phyloP scores from a whole-genome alignment of 129 eudicot genomes.

The Tanacetum coccineum region DNA sequence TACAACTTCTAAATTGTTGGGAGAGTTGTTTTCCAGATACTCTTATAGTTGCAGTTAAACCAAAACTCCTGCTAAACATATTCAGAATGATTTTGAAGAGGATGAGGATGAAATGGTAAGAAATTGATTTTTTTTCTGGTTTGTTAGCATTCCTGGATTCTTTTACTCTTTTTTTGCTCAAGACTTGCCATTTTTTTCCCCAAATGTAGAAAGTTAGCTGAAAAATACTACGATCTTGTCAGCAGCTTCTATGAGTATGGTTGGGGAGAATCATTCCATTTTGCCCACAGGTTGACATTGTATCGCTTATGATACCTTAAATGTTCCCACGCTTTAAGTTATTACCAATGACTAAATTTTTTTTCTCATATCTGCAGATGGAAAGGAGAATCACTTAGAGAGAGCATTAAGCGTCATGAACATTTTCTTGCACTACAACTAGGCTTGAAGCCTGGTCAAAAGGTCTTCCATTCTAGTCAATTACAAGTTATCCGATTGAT shows the following conservation, averaged over 20 bases:
- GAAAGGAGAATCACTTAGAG: slow-evolving; percentile 88
- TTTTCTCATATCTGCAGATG: slow-evolving; percentile 43
- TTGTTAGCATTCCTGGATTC: slow-evolving; percentile 1
- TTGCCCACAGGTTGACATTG: too few species aligned
- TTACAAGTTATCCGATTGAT: too few species aligned
- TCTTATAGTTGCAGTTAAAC: slow-evolving; percentile 74
- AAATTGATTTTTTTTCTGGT: not conserved
- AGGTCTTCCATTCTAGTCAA: too few species aligned
- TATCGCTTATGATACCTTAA: not conserved
- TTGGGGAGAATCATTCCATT: slow-evolving; percentile 99
- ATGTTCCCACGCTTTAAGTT: not conserved
- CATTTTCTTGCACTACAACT: slow-evolving; percentile 95
- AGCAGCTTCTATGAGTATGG: slow-evolving; percentile 99
- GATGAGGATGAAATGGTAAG: slow-evolving; percentile 88
- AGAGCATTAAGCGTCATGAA: slow-evolving; percentile 92
- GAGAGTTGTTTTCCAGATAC: slow-evolving; percentile 45
- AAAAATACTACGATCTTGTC: slow-evolving; percentile 90
- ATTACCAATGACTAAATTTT: not conserved
- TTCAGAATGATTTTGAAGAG: slow-evolving; percentile 50
- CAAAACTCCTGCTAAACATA: slow-evolving; percentile 78
- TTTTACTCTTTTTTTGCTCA: not conserved
- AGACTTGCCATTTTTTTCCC: slow-evolving; percentile 25
- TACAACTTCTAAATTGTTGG: slow-evolving; percentile 7
- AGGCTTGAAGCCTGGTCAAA: too few species aligned
- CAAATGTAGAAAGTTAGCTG: slow-evolving; percentile 52